Percentiles rank a stretch among this genome's conserved stretches.
Evolutionary conservation across 805 yeast species (phyloP).

Genomic region (Wickerhamomyces xylosicus): DNA sequence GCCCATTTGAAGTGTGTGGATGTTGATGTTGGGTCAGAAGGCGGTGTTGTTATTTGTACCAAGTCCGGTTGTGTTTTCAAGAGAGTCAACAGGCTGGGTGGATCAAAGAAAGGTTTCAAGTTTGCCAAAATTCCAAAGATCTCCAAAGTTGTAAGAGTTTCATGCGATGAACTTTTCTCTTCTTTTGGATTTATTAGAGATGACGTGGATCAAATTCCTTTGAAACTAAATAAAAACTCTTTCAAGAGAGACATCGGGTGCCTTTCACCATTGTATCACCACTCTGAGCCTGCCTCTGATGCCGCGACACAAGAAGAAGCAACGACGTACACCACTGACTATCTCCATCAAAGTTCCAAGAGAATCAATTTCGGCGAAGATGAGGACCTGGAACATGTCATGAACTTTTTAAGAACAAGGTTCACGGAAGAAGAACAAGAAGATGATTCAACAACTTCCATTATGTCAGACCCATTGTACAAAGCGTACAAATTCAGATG

Average conservation of each 20-base stretch:
- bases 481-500: conserved; percentile 12
- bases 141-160: conserved; percentile 51
- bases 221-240: conserved; percentile 35
- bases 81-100: conserved; percentile 7
- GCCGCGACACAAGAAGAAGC: conserved; percentile 5
- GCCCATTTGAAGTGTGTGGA: conserved; percentile 49
- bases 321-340: conserved; percentile 8
- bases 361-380: conserved; percentile 7
- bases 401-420: conserved; percentile 5
- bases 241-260: conserved; percentile 42
- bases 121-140: conserved; percentile 42
- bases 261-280: conserved; percentile 32
- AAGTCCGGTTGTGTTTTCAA: conserved; percentile 56
- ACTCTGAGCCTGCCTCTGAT: no score
- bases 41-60: conserved; percentile 60
- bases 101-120: conserved; percentile 28
- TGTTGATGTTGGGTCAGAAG: conserved; percentile 58
- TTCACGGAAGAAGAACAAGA: conserved; percentile 5
- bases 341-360: conserved; percentile 5
- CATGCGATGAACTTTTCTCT: conserved; percentile 53
- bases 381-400: conserved; percentile 9
- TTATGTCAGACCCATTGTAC: conserved; percentile 12
- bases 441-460: background rate
- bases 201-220: conserved; percentile 49
- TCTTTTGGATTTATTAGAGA: conserved; percentile 62